Evolutionary conservation across 306 rosid species (phyloP).

Genomic region (Quercus variabilis): DNA sequence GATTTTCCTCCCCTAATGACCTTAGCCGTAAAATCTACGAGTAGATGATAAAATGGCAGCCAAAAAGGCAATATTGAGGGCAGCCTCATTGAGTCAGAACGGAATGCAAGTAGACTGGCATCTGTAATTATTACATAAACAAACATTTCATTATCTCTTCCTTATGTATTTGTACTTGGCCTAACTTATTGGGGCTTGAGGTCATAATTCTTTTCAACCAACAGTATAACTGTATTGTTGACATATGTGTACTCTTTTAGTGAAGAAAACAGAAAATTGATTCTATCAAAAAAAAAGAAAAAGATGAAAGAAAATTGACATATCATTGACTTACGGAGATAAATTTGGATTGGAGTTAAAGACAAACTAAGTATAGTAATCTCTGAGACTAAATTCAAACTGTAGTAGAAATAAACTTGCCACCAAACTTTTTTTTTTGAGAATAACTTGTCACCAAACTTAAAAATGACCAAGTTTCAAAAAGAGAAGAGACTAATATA

Average conservation of each 20-base stretch:
- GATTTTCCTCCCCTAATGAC: neutral
- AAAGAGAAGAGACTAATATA: constrained; percentile 9
- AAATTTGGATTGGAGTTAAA: neutral
- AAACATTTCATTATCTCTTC: too few relatives aligned
- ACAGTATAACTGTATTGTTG: neutral
- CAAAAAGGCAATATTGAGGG: too few relatives aligned
- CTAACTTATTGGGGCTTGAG: too few relatives aligned
- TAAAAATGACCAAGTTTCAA: neutral
- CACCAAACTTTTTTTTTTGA: neutral
- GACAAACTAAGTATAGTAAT: neutral
- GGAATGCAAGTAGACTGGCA: too few relatives aligned
- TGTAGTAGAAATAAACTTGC: too few relatives aligned
- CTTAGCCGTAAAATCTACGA: neutral
- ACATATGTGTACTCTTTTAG: too few relatives aligned
- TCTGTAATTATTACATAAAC: too few relatives aligned
- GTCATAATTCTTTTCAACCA: neutral
- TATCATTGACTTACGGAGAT: neutral
- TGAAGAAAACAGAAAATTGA: neutral
- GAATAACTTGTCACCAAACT: neutral
- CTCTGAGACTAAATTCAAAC: neutral
- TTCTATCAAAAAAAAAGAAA: neutral
- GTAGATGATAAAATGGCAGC: neutral
- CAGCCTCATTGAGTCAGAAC: too few relatives aligned
- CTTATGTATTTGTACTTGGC: too few relatives aligned
- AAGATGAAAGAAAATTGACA: neutral